Conservation (phyloP, 2,329 filamentous ascomycete species). For the Pseudogymnoascus verrucosus region DNA sequence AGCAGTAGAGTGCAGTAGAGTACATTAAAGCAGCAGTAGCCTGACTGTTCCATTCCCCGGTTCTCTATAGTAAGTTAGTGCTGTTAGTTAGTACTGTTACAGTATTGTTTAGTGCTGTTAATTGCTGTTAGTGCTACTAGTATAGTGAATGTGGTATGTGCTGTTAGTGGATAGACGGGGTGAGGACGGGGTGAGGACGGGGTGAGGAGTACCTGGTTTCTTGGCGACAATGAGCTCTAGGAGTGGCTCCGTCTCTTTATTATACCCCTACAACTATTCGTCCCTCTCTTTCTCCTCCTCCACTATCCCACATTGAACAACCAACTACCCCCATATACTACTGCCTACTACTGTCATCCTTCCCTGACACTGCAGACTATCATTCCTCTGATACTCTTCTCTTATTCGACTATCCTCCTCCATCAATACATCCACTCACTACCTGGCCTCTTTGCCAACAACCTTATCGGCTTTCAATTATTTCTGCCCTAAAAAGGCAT, state of each 20-base stretch:
- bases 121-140: background rate
- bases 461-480: conserved; percentile 5
- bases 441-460: conserved; percentile 5
- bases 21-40: background rate
- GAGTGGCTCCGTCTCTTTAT: background rate
- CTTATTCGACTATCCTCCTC: background rate
- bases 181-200: too few relatives aligned
- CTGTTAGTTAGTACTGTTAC: background rate
- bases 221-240: background rate
- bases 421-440: conserved; percentile 2
- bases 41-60: background rate
- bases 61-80: background rate
- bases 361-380: background rate
- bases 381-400: background rate
- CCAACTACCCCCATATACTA: background rate
- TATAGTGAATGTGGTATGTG: background rate
- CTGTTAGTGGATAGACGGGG: background rate
- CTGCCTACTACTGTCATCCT: background rate
- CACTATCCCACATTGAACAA: background rate
- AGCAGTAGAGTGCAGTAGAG: background rate
- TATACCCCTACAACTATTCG: background rate
- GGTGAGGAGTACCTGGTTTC: background rate
- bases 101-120: background rate
- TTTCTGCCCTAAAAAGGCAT: background rate
- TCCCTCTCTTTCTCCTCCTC: background rate